Percentiles rank a stretch among this genome's conserved stretches.
Conservation (phyloP, 2,329 filamentous ascomycete genomes). For the Penicillium sp. region DNA sequence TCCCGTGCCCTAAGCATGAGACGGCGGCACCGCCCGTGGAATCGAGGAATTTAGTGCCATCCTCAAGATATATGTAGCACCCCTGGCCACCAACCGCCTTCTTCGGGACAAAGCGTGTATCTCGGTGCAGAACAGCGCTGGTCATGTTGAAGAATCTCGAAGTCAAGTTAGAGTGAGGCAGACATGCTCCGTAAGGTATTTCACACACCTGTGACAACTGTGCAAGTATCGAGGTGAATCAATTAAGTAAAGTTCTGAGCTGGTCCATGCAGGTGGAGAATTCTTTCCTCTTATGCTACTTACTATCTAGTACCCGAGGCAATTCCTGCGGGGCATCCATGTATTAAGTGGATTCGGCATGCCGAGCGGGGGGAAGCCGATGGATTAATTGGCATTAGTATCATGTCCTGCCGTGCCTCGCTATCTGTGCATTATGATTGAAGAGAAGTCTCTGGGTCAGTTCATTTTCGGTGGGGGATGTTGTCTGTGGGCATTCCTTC, state of each 20-base stretch:
- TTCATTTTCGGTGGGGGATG: not conserved
- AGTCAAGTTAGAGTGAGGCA: not conserved
- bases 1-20: constrained; percentile 66
- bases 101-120: constrained; percentile 48
- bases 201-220: not conserved
- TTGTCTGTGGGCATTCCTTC: not conserved
- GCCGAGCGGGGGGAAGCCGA: constrained; percentile 30
- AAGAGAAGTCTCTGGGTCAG: not conserved
- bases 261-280: not conserved
- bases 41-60: constrained; percentile 65
- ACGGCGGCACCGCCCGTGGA: constrained; percentile 72
- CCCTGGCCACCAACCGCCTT: constrained; percentile 51
- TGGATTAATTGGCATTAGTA: constrained; percentile 23
- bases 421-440: constrained; percentile 6
- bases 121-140: constrained; percentile 52
- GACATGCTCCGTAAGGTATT: not conserved
- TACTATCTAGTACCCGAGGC: constrained; percentile 11
- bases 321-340: constrained; percentile 17
- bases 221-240: not conserved
- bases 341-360: constrained; percentile 25
- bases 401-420: constrained; percentile 9
- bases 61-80: constrained; percentile 52
- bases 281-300: not conserved
- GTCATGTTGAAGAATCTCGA: not conserved
- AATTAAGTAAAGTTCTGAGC: not conserved